phyloP scores from a whole-genome alignment of 1,139 yeast genomes.

The Petasospora rhodanensis region DNA sequence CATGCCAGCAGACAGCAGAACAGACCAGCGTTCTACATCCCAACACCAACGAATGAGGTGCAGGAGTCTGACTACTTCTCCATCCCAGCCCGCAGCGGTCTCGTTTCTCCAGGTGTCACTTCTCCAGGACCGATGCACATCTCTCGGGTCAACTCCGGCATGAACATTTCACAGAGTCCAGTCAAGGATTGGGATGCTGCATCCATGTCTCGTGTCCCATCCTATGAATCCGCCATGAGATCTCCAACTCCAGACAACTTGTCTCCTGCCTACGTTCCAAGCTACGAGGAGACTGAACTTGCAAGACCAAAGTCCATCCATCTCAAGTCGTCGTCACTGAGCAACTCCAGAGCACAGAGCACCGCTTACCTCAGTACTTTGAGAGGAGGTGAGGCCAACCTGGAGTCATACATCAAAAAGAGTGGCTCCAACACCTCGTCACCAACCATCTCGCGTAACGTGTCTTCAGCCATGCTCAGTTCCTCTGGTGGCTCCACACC shows the following conservation, averaged over 20 bases:
- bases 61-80: constrained; percentile 21
- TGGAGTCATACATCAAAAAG: constrained; percentile 7
- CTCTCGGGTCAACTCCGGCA: constrained; percentile 51
- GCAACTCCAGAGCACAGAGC: constrained; percentile 24
- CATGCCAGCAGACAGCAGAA: constrained; percentile 5
- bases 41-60: constrained; percentile 23
- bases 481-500: constrained; percentile 2
- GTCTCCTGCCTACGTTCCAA: constrained; percentile 58
- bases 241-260: constrained; percentile 43
- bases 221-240: constrained; percentile 72
- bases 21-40: constrained; percentile 13
- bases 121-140: constrained; percentile 55
- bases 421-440: constrained; percentile 15
- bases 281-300: constrained; percentile 19
- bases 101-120: constrained; percentile 34
- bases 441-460: constrained; percentile 20
- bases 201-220: constrained; percentile 66
- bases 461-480: constrained; percentile 13
- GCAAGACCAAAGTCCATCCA: constrained; percentile 25
- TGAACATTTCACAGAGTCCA: constrained; percentile 5
- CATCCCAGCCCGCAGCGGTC: constrained; percentile 23
- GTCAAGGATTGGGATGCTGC: constrained; percentile 37
- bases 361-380: constrained; percentile 21
- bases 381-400: constrained; percentile 16
- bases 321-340: constrained; percentile 23